Conservation (phyloP, 108 stramenopile species). For the Cyclotella sp. region DNA sequence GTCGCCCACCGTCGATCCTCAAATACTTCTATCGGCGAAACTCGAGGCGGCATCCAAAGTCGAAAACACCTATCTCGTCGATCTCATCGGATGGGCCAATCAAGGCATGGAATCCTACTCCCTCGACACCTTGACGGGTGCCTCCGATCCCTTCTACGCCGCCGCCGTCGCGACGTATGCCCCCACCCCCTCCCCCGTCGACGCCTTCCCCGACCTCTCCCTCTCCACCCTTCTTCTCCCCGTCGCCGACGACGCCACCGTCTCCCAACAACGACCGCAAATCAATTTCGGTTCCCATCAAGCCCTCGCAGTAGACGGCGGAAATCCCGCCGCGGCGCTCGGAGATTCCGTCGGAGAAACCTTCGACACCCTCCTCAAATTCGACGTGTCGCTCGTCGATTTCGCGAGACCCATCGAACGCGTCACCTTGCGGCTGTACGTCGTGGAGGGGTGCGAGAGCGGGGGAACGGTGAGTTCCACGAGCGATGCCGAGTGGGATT, state of each 20-base stretch:
- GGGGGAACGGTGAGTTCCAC: conserved; percentile 27
- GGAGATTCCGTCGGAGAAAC: conserved; percentile 15
- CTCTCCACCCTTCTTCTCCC: conserved; percentile 12
- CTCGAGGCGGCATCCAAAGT: conserved; percentile 4
- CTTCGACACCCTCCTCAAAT: conserved; percentile 26
- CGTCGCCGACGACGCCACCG: conserved; percentile 27
- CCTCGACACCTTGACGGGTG: neutral
- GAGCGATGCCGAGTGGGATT: neutral
- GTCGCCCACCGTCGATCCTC: conserved; percentile 1
- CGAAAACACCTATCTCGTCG: conserved; percentile 13
- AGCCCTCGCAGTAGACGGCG: conserved; percentile 33
- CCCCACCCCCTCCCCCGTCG: neutral
- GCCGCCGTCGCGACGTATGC: neutral
- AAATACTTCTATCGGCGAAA: neutral
- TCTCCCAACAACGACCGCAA: conserved; percentile 19
- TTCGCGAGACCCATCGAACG: neutral
- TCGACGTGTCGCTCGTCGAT: conserved; percentile 22
- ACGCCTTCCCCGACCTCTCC: neutral
- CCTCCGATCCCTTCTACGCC: no score
- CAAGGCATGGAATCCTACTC: conserved; percentile 10
- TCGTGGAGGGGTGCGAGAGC: conserved; percentile 11
- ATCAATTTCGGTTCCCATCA: conserved; percentile 28
- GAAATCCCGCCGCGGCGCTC: neutral
- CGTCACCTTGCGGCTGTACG: conserved; percentile 8
- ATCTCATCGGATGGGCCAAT: conserved; percentile 40